These are phyloP conservation scores for Lobulomyces angularis DNA, from an alignment of 192 early-diverging fungal species.

Conservation along the genomic window DNA sequence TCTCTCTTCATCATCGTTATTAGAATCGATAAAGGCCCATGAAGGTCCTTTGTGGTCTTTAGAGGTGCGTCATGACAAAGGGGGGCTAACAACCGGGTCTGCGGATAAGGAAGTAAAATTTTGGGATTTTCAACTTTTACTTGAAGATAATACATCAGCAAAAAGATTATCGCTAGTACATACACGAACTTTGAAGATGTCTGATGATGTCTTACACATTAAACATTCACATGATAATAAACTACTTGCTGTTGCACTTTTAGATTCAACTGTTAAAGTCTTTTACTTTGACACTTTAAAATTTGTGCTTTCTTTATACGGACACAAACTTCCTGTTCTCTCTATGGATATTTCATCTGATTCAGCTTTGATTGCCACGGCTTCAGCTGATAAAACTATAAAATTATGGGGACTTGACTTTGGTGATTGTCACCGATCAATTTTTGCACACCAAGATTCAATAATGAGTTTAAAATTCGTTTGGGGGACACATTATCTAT, in stretches of 20 bases:
- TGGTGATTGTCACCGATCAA: constrained; percentile 92
- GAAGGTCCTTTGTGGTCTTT: constrained; percentile 80
- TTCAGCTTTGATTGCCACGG: constrained; percentile 77
- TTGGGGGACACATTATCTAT: constrained; percentile 90
- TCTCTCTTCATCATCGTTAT: constrained; percentile 64
- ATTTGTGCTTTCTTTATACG: constrained; percentile 93
- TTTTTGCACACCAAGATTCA: constrained; percentile 87
- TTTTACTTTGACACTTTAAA: constrained; percentile 94
- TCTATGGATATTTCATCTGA: constrained; percentile 99
- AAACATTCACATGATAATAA: constrained; percentile 73
- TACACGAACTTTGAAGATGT: constrained; percentile 83
- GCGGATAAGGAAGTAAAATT: constrained; percentile 96
- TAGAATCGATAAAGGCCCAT: constrained; percentile 86
- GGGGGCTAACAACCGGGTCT: constrained; percentile 80
- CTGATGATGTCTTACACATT: constrained; percentile 82
- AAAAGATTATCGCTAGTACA: constrained; percentile 70
- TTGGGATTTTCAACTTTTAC: constrained; percentile 83
- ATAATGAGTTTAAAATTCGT: constrained; percentile 84
- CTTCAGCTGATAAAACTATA: constrained; percentile 93
- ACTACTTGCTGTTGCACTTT: constrained; percentile 76
- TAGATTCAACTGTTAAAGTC: constrained; percentile 94
- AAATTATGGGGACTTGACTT: constrained; percentile 99
- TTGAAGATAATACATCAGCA: constrained; percentile 21
- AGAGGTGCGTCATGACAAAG: constrained; percentile 71
- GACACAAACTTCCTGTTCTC: constrained; percentile 93